Conservation (phyloP, 83 land plant genomes). For the Diphasiastrum complanatum region DNA sequence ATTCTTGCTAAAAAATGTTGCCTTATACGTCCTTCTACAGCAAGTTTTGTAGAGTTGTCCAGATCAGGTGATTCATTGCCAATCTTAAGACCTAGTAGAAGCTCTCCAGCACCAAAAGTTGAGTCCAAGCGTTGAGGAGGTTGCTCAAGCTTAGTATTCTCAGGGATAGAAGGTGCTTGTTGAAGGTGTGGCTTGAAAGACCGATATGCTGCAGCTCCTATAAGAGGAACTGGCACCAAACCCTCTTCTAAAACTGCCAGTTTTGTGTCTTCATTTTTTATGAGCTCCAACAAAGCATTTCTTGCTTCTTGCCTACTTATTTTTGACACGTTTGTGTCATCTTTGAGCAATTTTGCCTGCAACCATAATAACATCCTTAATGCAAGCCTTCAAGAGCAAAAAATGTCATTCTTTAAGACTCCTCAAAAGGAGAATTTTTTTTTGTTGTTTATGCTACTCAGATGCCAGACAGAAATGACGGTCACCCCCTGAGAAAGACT, state of each 20-base stretch:
- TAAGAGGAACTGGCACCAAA: conserved; percentile 59
- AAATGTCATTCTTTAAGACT: too few relatives aligned
- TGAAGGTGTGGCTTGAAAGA: conserved; percentile 48
- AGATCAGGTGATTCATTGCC: conserved; percentile 28
- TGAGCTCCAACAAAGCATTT: conserved; percentile 51
- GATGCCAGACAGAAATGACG: not conserved
- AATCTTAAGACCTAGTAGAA: conserved; percentile 60
- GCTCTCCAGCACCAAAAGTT: conserved; percentile 66
- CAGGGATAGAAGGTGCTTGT: conserved; percentile 60
- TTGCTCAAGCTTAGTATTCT: conserved; percentile 47
- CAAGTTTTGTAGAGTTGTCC: conserved; percentile 50
- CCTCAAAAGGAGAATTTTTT: too few relatives aligned
- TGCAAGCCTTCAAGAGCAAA: not conserved
- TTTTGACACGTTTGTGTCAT: conserved; percentile 39
- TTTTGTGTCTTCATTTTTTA: conserved; percentile 50
- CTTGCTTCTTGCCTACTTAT: conserved; percentile 58
- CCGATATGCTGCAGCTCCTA: conserved; percentile 64
- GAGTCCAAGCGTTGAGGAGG: conserved; percentile 33
- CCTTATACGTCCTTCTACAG: conserved; percentile 54
- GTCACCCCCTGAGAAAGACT: not conserved
- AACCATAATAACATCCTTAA: not conserved
- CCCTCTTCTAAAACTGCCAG: conserved; percentile 68
- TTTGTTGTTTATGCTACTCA: too few relatives aligned
- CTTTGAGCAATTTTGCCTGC: conserved; percentile 55
- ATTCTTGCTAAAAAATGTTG: conserved; percentile 81